Base-by-base conservation (phyloP, 768 basidiomycete species). In the Lentinula edodes region DNA sequence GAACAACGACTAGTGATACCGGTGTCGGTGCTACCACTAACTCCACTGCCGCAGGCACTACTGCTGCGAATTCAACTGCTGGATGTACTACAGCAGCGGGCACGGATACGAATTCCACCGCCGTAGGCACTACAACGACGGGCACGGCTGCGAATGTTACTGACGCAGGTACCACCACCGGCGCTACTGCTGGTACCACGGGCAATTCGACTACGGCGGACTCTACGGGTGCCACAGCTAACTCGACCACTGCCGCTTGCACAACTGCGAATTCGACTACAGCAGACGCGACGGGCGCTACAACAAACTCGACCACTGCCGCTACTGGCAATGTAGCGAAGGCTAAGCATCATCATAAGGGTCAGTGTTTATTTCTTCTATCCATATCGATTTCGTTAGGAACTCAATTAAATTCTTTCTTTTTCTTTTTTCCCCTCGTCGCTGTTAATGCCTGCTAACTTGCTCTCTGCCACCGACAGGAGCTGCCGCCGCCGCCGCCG, bases 101-200 rank as follows among this genome's bases (percentile, higher is more conserved):
- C 12, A n/a, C 15, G 13, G 18, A 5, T 20, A 15, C 35, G 18
- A 53, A 39, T 18, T 12, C 35, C 20, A 43, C 35, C 23, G 23
- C 28, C 18, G 16, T 23, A 6, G 35, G 23, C 18, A 52, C 28
- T 28, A 20, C 48, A 50, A n/a, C 20, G 18, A 32, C 18, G 18
- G 18, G 48, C 12, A 20, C 48, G n/a, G 68, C 65, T 15, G 65
- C 64, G 1, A 67, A 64, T 8, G 68, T 65, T 2, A 68, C 67
- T 50, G 68, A 54, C 23, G 62, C 66, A 18, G 66, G 62, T 7
- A 63, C 63, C 58, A 64, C 69, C 15, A 65, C 60, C 18, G 67
- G 65, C 35, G 43, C 52, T 45, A 18, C 51, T 43, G 28, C 23
- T 8, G 61, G 20, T 23, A 48, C 18, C 9, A 23, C 18, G 8